Base-by-base conservation (phyloP, 441 rosid species). In the Arabidopsis lyrata region DNA sequence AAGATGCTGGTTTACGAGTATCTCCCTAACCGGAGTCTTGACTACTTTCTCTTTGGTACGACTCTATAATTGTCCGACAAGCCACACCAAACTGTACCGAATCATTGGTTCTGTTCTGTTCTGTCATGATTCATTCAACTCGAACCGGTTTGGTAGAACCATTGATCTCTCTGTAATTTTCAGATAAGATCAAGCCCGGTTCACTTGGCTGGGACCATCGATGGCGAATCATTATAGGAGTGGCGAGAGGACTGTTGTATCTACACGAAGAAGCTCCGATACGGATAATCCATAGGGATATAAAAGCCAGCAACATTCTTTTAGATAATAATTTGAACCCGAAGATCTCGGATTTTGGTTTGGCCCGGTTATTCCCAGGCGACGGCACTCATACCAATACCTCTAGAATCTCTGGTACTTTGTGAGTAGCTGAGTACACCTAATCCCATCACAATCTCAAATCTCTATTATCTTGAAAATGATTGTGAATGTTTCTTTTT, bases 1-100 rank as follows among this genome's bases (percentile, higher is more conserved):
- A 93, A 90, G 88, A 93, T 93, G 88, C 90, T 93, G 77, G 95
- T 93, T 72, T 93, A 93, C n/a, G 96, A 93, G 79, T 93, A 89
- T 78, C 87, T 93, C 47, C 90, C 88, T 2, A 93, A 93, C 81
- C 88, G 64, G 86, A 91, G 97, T 83, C 95, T 93, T 4, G 97
- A 93, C 72, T 78, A 78, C 78, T 86, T 89, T 81, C 86, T 93
- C 10, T 93, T 93, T 48, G 94, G 97, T 93, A 86, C 72, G 32
- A 56, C 47, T 63, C 44, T 59, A 13, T 41, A 65, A 11, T 38
- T 74, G n/a, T 38, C 50, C 36, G 8, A 55, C 63, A 42, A 29
- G 31, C 38, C 49, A 24, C 8, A 14, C 61, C 14, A 5, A 16
- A 67, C 63, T 41, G 29, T 48, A 16, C 52, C 5, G 32, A 39